Evolutionary conservation across 345 rosid genomes (phyloP).

Genomic region (Pseudoturritis turrita): DNA sequence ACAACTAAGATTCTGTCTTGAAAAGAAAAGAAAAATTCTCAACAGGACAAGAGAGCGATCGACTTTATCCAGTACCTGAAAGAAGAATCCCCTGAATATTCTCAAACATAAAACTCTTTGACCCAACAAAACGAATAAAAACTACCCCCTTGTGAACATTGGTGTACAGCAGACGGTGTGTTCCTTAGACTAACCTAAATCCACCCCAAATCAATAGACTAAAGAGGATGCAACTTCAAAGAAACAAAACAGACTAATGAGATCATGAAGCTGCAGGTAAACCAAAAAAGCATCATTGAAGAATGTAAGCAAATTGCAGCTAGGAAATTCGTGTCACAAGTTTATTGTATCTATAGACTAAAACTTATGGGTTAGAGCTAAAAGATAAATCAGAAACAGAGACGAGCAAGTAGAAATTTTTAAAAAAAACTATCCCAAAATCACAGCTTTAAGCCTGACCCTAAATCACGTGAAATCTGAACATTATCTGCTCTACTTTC

Average conservation of each 20-base stretch:
- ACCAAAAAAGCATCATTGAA: neutral
- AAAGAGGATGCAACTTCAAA: neutral
- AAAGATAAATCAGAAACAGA: too few relatives aligned
- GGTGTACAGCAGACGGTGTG: neutral
- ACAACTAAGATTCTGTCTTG: slow-evolving; percentile 15
- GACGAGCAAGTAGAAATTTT: neutral
- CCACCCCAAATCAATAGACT: neutral
- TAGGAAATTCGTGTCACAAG: neutral
- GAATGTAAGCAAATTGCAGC: neutral
- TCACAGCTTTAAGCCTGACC: slow-evolving; percentile 1
- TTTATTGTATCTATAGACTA: too few relatives aligned
- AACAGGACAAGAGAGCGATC: neutral
- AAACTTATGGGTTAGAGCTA: too few relatives aligned
- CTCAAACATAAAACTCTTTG: neutral
- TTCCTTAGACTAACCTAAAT: neutral
- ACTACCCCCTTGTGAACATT: neutral
- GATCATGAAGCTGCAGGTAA: neutral
- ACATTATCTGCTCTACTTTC: neutral
- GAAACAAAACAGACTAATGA: neutral
- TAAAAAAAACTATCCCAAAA: neutral
- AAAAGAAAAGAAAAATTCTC: neutral
- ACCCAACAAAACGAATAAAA: neutral
- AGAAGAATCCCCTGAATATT: neutral
- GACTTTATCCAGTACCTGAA: neutral
- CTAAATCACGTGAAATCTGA: slow-evolving; percentile 3